Base-by-base conservation (phyloP, 2,329 filamentous ascomycete genomes). In the Plenodomus lindquistii region DNA sequence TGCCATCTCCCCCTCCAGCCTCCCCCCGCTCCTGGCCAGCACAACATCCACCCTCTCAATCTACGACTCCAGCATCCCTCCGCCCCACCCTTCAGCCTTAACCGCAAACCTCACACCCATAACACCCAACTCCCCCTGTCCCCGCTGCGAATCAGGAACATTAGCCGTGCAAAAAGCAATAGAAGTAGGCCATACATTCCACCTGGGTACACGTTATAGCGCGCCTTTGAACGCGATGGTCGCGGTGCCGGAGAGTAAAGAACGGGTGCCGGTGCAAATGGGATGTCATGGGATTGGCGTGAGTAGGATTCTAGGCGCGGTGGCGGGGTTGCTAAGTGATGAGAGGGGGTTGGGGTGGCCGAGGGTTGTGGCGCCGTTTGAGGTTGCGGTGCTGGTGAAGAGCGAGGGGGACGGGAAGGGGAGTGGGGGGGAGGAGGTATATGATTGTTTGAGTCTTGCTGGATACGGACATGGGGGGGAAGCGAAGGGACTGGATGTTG, bases 221-320 rank as follows among this genome's bases (percentile, higher is more conserved):
- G 78, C 83, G 17, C 87, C 91, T 0, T 79, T 99, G 0, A 76
- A 81, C 7, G 88, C 89, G 1, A 78, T 73, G 1, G 81, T 94
- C 2, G 75, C 77, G 13, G 58, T 60, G 77, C 20, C 80, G 75
- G 20, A 63, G 59, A 24, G 55, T 58, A 52, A 34, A 22, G 56
- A 31, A 31, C 27, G n/a, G n/a, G n/a, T 8, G 4, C 79, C 85
- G 0, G 81, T 96, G 64, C 85, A 96, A 57, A 99, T 99, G 94
- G 94, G 94, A 46, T 99, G 94, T 69, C 91, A 97, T 67, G 94
- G 94, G 1, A 95, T 99, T 52, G 94, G 94, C 1, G 85, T 99
- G 16, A 96, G 91, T 4, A 87, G 94, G 37, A 85, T 99, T 61
- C 86, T 99, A 52, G 91, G 87, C 8, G 91, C 94, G 1, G 84